Evolutionary conservation across 1,284 basidiomycete genomes (phyloP).

Genomic region (Laetiporus sulphureus): DNA sequence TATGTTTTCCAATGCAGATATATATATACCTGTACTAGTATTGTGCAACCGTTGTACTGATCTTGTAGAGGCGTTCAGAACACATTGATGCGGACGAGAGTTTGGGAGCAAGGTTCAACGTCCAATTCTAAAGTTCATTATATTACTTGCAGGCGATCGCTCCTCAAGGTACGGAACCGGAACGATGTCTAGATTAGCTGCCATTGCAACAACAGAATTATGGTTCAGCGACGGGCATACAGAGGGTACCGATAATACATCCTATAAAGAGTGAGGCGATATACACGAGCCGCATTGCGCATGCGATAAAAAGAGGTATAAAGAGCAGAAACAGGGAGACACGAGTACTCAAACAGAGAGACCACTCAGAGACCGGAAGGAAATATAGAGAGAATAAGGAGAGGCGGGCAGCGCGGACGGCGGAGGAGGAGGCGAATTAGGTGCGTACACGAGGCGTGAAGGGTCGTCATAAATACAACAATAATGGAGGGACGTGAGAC

Average conservation of each 20-base stretch:
- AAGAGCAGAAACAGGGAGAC: slow-evolving; percentile 5
- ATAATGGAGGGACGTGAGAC: not conserved
- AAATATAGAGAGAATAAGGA: not conserved
- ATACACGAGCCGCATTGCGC: slow-evolving; percentile 4
- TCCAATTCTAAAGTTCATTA: no score
- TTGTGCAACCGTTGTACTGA: no score
- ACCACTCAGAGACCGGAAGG: not conserved
- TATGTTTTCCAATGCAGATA: no score
- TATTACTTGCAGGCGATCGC: no score
- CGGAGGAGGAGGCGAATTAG: not conserved
- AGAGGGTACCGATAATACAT: slow-evolving; percentile 8
- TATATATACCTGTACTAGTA: no score
- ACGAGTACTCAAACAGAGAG: slow-evolving; percentile 1
- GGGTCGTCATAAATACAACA: slow-evolving; percentile 14
- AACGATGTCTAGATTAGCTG: not conserved
- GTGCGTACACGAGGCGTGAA: slow-evolving; percentile 5
- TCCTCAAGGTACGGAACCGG: no score
- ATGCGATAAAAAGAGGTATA: slow-evolving; percentile 2
- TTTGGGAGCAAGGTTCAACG: no score
- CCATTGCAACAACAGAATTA: slow-evolving; percentile 6
- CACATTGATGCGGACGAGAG: no score
- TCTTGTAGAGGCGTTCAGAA: no score
- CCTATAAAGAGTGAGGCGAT: slow-evolving; percentile 4
- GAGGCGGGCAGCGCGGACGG: not conserved
- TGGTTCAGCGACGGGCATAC: slow-evolving; percentile 9